phyloP scores from a whole-genome alignment of 2,329 filamentous ascomycete species.

The Claviceps sp. region DNA sequence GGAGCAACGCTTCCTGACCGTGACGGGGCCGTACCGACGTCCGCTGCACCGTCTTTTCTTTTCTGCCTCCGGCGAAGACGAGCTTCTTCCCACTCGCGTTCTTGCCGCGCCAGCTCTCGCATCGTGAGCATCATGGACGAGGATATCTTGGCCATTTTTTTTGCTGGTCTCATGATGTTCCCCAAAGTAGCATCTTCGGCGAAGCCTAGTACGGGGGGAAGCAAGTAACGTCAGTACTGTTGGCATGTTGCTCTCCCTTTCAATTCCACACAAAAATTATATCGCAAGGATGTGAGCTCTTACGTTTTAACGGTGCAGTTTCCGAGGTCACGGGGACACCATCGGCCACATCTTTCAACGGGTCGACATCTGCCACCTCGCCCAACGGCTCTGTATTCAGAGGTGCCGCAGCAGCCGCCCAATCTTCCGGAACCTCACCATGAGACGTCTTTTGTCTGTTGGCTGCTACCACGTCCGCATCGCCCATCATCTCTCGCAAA shows the following conservation, averaged over 20 bases:
- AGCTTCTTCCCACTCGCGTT: slow-evolving; percentile 60
- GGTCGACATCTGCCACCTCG: background rate
- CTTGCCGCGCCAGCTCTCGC: slow-evolving; percentile 48
- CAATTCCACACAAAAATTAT: too few species aligned
- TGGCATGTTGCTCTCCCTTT: background rate
- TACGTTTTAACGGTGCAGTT: slow-evolving; percentile 48
- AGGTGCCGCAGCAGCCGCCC: slow-evolving; percentile 54
- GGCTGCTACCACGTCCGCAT: slow-evolving; percentile 56
- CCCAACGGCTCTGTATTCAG: slow-evolving; percentile 27
- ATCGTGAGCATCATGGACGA: slow-evolving; percentile 40
- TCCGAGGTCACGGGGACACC: slow-evolving; percentile 29
- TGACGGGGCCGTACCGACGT: slow-evolving; percentile 32
- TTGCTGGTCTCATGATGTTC: slow-evolving; percentile 28
- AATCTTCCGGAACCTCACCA: slow-evolving; percentile 64
- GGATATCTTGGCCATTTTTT: slow-evolving; percentile 34
- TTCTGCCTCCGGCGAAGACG: slow-evolving; percentile 54
- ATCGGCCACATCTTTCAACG: slow-evolving; percentile 25
- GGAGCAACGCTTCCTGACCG: slow-evolving; percentile 44
- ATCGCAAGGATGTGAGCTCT: slow-evolving; percentile 13
- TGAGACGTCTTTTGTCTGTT: slow-evolving; percentile 68
- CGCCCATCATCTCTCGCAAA: slow-evolving; percentile 61
- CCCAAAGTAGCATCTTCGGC: slow-evolving; percentile 20
- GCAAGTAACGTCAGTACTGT: background rate
- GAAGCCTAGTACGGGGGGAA: slow-evolving; percentile 19
- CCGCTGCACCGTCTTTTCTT: slow-evolving; percentile 43